A percentile compares a stretch with the other conserved stretches of the same genome.
These are phyloP conservation scores for Xylaria sp. DNA, from an alignment of 2,329 filamentous ascomycete genomes.

Conservation along the genomic window DNA sequence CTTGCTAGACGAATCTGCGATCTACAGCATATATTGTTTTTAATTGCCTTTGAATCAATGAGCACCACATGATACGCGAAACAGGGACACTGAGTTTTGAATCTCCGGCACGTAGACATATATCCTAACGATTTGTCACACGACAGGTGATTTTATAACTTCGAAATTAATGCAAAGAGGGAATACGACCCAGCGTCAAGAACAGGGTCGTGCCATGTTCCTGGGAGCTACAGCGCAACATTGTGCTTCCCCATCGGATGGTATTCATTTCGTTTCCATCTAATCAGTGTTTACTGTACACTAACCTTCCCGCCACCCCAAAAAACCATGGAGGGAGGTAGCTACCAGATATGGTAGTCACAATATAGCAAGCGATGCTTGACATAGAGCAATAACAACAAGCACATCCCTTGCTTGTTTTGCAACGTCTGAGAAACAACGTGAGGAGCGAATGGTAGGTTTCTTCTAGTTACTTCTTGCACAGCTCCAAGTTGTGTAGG, in stretches of 20 bases:
- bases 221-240: conserved; percentile 21
- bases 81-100: conserved; percentile 4
- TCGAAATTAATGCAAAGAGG: conserved; percentile 15
- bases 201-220: conserved; percentile 17
- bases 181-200: conserved; percentile 1
- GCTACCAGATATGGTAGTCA: background rate
- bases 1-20: background rate
- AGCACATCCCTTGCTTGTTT: background rate
- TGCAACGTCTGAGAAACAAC: background rate
- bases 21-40: background rate
- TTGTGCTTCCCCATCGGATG: conserved; percentile 7
- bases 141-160: conserved; percentile 10
- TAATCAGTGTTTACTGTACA: background rate
- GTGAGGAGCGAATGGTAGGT: background rate
- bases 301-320: background rate
- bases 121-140: conserved; percentile 17
- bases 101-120: background rate
- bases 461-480: no score
- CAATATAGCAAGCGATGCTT: background rate
- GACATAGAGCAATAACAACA: background rate
- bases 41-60: background rate
- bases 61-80: conserved; percentile 7
- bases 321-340: no score
- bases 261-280: conserved; percentile 2
- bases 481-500: background rate